Conservation (phyloP, 495 filamentous ascomycete species). For the Annulohypoxylon maeteangense region DNA sequence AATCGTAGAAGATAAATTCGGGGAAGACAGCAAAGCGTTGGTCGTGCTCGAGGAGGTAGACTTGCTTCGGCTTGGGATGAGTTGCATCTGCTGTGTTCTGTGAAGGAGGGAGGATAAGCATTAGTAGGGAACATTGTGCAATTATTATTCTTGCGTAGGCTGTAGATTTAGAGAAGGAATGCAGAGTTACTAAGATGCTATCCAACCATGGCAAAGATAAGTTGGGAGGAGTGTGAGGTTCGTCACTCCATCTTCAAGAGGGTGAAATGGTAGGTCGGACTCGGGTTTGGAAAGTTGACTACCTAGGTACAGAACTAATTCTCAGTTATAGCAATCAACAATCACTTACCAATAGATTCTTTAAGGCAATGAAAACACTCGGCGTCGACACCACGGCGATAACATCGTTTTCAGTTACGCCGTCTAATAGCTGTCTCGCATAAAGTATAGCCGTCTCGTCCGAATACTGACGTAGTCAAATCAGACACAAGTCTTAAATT, state of each 20-base stretch:
- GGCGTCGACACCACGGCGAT: conserved; percentile 80
- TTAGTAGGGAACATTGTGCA: not conserved
- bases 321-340: not conserved
- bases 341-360: conserved; percentile 68
- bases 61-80: conserved; percentile 61
- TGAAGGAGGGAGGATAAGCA: not conserved
- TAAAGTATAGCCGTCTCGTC: conserved; percentile 71
- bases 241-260: too few relatives aligned
- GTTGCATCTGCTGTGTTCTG: conserved; percentile 47
- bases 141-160: too few relatives aligned
- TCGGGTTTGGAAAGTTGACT: too few relatives aligned
- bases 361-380: conserved; percentile 78
- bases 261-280: too few relatives aligned
- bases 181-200: too few relatives aligned
- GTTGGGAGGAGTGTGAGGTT: too few relatives aligned
- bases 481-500: too few relatives aligned
- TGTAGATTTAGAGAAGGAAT: too few relatives aligned
- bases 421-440: conserved; percentile 70
- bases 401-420: conserved; percentile 59
- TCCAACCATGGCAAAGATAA: too few relatives aligned
- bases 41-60: conserved; percentile 74
- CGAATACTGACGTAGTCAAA: conserved; percentile 64
- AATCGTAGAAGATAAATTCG: conserved; percentile 80
- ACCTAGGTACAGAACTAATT: not conserved
- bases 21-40: conserved; percentile 73